phyloP scores from a whole-genome alignment of 345 rosid genomes.

The Euphorbia pulcherrima region DNA sequence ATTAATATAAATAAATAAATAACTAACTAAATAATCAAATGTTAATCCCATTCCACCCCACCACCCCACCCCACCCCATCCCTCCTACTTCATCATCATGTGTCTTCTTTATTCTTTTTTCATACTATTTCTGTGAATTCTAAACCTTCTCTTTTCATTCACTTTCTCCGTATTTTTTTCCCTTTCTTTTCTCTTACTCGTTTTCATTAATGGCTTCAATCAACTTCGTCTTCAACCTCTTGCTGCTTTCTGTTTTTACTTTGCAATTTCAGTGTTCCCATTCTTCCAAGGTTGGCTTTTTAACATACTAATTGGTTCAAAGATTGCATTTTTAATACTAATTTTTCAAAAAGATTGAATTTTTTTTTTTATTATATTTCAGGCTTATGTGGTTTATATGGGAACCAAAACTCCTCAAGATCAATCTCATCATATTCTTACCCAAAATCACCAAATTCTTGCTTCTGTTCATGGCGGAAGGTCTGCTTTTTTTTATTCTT shows the following conservation, averaged over 20 bases:
- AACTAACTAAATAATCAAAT: no score
- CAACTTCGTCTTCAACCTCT: slow-evolving; percentile 2
- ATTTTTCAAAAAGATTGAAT: background rate
- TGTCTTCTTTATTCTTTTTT: background rate
- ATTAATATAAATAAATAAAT: no score
- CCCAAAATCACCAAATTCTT: slow-evolving; percentile 36
- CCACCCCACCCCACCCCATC: background rate
- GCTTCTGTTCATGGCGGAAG: slow-evolving; percentile 47
- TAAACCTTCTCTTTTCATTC: no score
- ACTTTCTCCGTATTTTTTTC: no score
- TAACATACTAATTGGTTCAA: no score
- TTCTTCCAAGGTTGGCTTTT: slow-evolving; percentile 14
- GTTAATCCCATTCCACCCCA: background rate
- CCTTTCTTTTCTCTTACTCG: no score
- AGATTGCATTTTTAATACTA: background rate
- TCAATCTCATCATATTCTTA: slow-evolving; percentile 24
- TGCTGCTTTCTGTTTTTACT: background rate
- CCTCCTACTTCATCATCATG: background rate
- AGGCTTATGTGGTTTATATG: slow-evolving; percentile 50
- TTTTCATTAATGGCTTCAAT: background rate
- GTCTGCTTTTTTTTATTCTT: slow-evolving; percentile 8
- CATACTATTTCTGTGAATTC: slow-evolving; percentile 9
- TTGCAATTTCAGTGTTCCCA: background rate
- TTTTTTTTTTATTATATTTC: background rate
- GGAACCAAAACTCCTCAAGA: slow-evolving; percentile 32